Base-by-base conservation (phyloP, 2,329 filamentous ascomycete species). In the Aspergillus sp. region DNA sequence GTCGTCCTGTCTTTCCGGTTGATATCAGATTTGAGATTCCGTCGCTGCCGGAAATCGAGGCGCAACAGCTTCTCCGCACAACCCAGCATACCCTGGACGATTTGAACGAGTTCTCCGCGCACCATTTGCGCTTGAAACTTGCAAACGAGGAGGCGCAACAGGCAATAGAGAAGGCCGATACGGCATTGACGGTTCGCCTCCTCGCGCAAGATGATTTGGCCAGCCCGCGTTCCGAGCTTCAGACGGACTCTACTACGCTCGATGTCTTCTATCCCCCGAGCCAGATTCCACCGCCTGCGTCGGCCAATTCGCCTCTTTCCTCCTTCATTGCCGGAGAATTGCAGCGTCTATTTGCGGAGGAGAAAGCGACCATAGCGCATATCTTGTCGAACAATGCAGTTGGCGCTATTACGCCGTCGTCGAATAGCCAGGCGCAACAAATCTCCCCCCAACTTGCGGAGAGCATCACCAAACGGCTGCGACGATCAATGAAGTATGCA, bases 11-110 rank as follows among this genome's bases (percentile, higher is more conserved):
- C 19, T 96, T 97, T 68, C 93, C 95, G 7, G 83, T 98, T 22
- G 88, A 89, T 64, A 91, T 98, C 67, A 87, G 89, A 30, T 83
- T 98, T 65, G 86, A 92, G 69, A 87, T 91, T 30, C 85, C 88
- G 41, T 80, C 82, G 13, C 78, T 96, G 31, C 84, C 87, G 54
- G 81, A 85, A 1, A 79, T 85, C 47, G 91, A 96, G 71, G 88
- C 88, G 2, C 85, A 90, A 71, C 85, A 89, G 70, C 84, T 97
- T 13, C 79, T 96, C 53, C 89, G 88, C 61, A 84, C 89, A n/a
- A 93, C 92, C 0, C 93, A 98, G 72, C 88, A 92, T 76, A 89
- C 90, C 11, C 85, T 98, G 59, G 93, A 97, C 76, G 90, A 92
- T 69, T 85, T 93, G 62, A 93, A 94, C 71, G 91, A 94, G 69